phyloP scores from a whole-genome alignment of 1,139 yeast genomes.

The Blastobotrys proliferans region DNA sequence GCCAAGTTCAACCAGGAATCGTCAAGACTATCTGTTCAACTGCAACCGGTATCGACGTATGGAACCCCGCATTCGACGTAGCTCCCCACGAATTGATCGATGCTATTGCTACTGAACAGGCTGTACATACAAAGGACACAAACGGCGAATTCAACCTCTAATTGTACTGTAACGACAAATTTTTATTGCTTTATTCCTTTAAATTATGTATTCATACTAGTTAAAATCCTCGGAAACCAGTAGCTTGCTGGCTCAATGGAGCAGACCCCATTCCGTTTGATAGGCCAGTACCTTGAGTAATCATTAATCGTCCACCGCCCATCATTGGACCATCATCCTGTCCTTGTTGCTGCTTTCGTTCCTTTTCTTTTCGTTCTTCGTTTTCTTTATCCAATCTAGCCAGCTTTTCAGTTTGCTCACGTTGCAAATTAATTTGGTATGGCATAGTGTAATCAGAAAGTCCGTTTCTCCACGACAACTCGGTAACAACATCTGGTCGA shows the following conservation, averaged over 20 bases:
- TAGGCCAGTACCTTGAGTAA: slow-evolving; percentile 33
- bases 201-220: background rate
- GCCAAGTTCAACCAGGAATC: slow-evolving; percentile 28
- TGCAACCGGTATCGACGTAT: slow-evolving; percentile 77
- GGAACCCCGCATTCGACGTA: slow-evolving; percentile 97
- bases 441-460: slow-evolving; percentile 84
- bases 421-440: slow-evolving; percentile 72
- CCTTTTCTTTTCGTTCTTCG: slow-evolving; percentile 63
- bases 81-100: slow-evolving; percentile 81
- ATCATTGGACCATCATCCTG: slow-evolving; percentile 39
- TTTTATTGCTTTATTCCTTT: background rate
- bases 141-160: background rate
- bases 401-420: slow-evolving; percentile 69
- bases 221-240: slow-evolving; percentile 14
- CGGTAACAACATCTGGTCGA: slow-evolving; percentile 79
- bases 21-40: slow-evolving; percentile 63
- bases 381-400: slow-evolving; percentile 66
- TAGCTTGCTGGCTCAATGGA: slow-evolving; percentile 13
- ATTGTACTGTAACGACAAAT: background rate
- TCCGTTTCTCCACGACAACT: slow-evolving; percentile 85
- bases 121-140: slow-evolving; percentile 35
- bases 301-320: slow-evolving; percentile 32
- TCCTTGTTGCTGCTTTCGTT: slow-evolving; percentile 50
- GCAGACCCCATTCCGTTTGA: slow-evolving; percentile 19
- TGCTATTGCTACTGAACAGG: slow-evolving; percentile 80